phyloP scores from a whole-genome alignment of 2,329 filamentous ascomycete genomes.

The Pseudogymnoascus sp. region DNA sequence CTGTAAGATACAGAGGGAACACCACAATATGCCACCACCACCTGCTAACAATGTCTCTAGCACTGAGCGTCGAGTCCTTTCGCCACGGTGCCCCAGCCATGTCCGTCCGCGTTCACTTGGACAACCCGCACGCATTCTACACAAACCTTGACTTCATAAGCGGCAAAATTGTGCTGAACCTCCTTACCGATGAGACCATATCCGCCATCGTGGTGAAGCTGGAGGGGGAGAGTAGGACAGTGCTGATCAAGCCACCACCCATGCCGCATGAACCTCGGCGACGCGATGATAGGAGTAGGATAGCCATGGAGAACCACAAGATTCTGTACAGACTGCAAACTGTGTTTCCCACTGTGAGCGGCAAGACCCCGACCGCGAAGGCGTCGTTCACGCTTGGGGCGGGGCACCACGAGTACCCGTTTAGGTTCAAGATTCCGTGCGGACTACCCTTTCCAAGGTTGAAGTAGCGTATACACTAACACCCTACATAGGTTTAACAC shows the following conservation, averaged over 20 bases:
- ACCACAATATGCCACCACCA: background rate
- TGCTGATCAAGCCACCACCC: constrained; percentile 29
- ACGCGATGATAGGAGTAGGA: constrained; percentile 19
- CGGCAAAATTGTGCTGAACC: constrained; percentile 48
- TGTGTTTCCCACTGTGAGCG: constrained; percentile 53
- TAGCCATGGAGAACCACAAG: constrained; percentile 56
- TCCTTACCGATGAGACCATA: constrained; percentile 61
- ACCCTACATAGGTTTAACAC: constrained; percentile 53
- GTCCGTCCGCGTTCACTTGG: constrained; percentile 59
- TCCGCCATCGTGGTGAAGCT: constrained; percentile 73
- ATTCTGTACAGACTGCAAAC: constrained; percentile 66
- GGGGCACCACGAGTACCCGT: constrained; percentile 68
- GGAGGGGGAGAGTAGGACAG: constrained; percentile 68
- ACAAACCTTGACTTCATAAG: constrained; percentile 70
- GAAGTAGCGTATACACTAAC: constrained; percentile 14
- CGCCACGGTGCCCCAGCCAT: constrained; percentile 32
- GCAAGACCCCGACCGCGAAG: constrained; percentile 17
- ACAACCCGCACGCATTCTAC: constrained; percentile 61
- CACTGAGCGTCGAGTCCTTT: background rate
- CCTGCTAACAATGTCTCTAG: background rate
- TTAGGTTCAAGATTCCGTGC: constrained; percentile 62
- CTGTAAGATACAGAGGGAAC: background rate
- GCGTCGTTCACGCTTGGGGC: constrained; percentile 52
- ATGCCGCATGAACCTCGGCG: constrained; percentile 11
- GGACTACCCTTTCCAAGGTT: background rate